Evolutionary conservation across 345 rosid species (phyloP), one percentile per base, ranked within the genome.

Genomic region (Noccaea bulbosa): DNA sequence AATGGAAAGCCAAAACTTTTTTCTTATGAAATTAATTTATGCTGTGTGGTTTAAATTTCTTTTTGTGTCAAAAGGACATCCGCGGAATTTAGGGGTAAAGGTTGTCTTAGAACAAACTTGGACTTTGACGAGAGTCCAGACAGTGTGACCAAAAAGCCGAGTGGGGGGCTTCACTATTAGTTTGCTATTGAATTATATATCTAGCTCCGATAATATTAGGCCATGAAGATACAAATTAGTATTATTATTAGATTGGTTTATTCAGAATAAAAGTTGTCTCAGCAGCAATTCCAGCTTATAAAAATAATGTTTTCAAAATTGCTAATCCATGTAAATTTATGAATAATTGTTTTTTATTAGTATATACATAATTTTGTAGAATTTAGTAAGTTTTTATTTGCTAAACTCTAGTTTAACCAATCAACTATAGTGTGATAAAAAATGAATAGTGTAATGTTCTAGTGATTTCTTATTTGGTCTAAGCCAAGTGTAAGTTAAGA

Each of bases 41-140:
- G 15, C 34, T 41, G 38, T 41, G 38, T 62, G 62, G 20, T 46
- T 35, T 10, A 37, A 60, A 16, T 11, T 22, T 65, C 2, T 47
- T 59, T 43, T 34, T 61, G 77, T 77, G 75, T 77, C 63, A 70
- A 76, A 75, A 70, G 80, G 78, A 60, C 62, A 68, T 20, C 65
- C 64, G 88, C 93, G 75, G 87, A 77, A 83, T 90, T 85, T 66
- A 81, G 84, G 95, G 86, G 63, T 69, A 82, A 87, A 78, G 74
- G 77, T 59, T 73, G 74, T 74, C 71, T 62, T 65, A 48, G 66
- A 73, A 76, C 71, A 75, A 67, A 74, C 81, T 79, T 79, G 84
- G 93, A 83, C 89, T 83, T 86, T 87, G 90, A 89, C 85, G 69
- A 77, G 71, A 70, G 61, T 66, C 59, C 20, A 48, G 45, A 49